Base-by-base conservation (phyloP, 2,329 filamentous ascomycete species). In the Alternaria solani region DNA sequence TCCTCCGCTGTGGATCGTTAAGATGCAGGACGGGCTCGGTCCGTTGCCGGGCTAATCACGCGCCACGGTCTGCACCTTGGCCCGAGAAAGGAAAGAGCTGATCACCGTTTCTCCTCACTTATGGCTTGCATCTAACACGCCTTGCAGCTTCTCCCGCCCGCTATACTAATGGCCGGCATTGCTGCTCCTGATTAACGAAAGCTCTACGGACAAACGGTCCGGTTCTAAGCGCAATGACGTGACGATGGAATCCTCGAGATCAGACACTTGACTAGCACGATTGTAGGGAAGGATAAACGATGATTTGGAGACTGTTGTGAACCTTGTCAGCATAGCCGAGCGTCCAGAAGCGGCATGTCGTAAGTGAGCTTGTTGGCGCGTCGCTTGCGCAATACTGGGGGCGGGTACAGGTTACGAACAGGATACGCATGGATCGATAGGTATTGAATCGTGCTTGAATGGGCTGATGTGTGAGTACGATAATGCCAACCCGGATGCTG, bases 31-130 rank as follows among this genome's bases (percentile, higher is more conserved):
- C 42, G 55, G 55, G 42, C 51, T 59, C 57, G 57, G 57, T 59
- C 57, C 57, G 57, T 59, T 49, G 36, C 57, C 57, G 57, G 57
- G 51, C 43, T 55, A 43, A 55, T 53, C 47, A 44, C n/a, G 32
- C 32, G 32, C 32, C 41, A 34, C 20, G 12, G n/a, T 42, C 9
- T 49, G 34, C 34, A 36, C 32, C 8, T 25, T 49, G 23, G 14
- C 32, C 32, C 20, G 12, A 20, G 9, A 49, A 20, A 36, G 30
- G 46, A 49, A 26, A n/a, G 32, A 36, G 30, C 36, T 49, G n/a
- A 26, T 5, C 20, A 16, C 32, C 14, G 14, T 25, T 18, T 42
- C 46, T 49, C 32, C 20, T 25, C 49, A 20, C 3, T 14, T 26
- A 26, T 47, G 55, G 49, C 55, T 38, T 49, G 32, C 34, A n/a